phyloP scores from a whole-genome alignment of 805 yeast species.

The Cyberlindnera mycetangii region DNA sequence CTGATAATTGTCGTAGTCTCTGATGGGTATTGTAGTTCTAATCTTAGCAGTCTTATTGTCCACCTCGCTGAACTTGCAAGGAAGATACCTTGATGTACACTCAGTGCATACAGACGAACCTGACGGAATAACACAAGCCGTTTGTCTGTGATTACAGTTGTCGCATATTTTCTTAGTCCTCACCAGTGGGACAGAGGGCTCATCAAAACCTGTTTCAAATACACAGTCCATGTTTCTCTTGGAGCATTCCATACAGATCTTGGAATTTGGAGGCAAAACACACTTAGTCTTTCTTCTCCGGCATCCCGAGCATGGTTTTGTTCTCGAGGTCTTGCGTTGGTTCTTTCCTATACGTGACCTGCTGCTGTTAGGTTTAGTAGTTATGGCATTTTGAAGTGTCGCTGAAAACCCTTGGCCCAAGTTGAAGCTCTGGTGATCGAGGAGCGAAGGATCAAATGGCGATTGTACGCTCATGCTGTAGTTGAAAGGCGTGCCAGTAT shows the following conservation, averaged over 20 bases:
- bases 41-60: conserved; percentile 15
- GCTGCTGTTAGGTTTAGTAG: conserved; percentile 11
- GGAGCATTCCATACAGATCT: conserved; percentile 20
- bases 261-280: conserved; percentile 8
- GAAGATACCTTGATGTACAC: conserved; percentile 24
- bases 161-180: conserved; percentile 18
- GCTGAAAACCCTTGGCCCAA: conserved; percentile 14
- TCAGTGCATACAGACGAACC: conserved; percentile 22
- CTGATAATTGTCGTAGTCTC: conserved; percentile 28
- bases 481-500: conserved; percentile 5
- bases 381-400: conserved; percentile 13
- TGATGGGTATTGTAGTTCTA: conserved; percentile 25
- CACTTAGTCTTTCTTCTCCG: conserved; percentile 33
- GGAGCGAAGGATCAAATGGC: conserved; percentile 11
- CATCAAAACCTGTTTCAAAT: conserved; percentile 11
- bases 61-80: conserved; percentile 24
- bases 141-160: conserved; percentile 24
- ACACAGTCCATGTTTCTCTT: conserved; percentile 16
- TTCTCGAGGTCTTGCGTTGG: conserved; percentile 23
- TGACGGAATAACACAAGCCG: conserved; percentile 23
- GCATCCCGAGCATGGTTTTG: conserved; percentile 38
- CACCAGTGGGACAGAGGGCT: neutral
- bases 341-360: conserved; percentile 2
- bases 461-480: conserved; percentile 3
- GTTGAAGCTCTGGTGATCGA: conserved; percentile 14